Evolutionary conservation across 2,329 filamentous ascomycete genomes (phyloP), one percentile per base, ranked within the genome.

Genomic region (Coniochaeta sp.): DNA sequence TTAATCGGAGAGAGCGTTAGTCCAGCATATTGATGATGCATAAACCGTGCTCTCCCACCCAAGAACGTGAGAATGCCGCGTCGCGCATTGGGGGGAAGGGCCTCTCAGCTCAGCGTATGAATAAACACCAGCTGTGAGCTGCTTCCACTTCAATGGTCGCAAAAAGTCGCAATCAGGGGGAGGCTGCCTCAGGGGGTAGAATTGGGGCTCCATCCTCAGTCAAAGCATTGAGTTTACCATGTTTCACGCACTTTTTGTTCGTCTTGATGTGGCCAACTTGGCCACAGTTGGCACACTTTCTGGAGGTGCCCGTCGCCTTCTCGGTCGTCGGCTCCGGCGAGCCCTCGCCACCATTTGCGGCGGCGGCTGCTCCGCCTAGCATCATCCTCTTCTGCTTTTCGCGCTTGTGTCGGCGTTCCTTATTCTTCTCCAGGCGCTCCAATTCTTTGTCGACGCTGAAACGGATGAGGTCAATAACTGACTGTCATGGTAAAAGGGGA

Each of bases 191-290:
- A n/a, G n/a, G n/a, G n/a, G n/a, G n/a, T n/a, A n/a, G n/a, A n/a
- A n/a, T n/a, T n/a, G n/a, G n/a, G n/a, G n/a, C n/a, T n/a, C n/a
- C n/a, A n/a, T n/a, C n/a, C n/a, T n/a, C n/a, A 24, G 38, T 31
- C 27, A 48, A 51, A 55, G 49, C 47, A 13, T 35, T n/a, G 28
- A 32, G 16, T 2, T 49, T 33, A n/a, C n/a, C n/a, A n/a, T n/a
- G n/a, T n/a, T n/a, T n/a, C 60, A 70, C 77, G 71, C 81, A 94
- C 90, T 96, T 97, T 75, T 96, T 95, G 76, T 97, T 97, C 47
- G 92, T 97, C 72, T 96, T 96, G 76, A 99, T 99, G 65, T 99
- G 94, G 28, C 94, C 94, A 51, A 95, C 87, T 68, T 94, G 88
- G 49, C 94, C 94, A 71, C 94, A 99, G 69, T 96, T 97, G 59